Evolutionary conservation across 148 eudicot genomes (phyloP).

Genomic region (Polygonum maritimum): DNA sequence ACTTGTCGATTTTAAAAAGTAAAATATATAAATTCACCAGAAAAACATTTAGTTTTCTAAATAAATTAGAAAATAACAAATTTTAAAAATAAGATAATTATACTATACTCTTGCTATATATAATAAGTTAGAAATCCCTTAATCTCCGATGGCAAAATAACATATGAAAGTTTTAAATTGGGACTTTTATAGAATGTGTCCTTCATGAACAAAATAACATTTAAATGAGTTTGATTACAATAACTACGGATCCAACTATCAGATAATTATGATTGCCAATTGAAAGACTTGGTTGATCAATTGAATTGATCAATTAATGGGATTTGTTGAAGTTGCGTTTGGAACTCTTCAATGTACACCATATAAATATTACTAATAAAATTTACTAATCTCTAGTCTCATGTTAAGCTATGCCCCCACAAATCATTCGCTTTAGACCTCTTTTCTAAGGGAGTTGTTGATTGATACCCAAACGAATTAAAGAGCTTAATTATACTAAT

Average conservation of each 20-base stretch:
- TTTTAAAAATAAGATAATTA: no score
- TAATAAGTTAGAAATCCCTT: no score
- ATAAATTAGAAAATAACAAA: no score
- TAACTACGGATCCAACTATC: neutral
- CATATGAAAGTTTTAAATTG: no score
- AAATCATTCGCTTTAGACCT: neutral
- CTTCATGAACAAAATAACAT: no score
- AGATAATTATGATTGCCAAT: neutral
- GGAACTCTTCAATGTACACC: constrained; percentile 1
- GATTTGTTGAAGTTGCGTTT: constrained; percentile 8
- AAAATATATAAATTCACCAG: no score
- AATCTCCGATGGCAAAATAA: no score
- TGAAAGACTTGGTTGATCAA: neutral
- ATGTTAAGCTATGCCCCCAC: neutral
- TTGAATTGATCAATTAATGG: neutral
- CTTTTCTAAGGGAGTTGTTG: neutral
- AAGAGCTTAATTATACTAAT: neutral
- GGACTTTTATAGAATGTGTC: no score
- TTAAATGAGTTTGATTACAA: no score
- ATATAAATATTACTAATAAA: neutral
- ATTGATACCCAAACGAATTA: neutral
- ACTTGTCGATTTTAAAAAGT: no score
- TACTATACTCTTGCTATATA: no score
- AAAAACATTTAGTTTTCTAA: no score
- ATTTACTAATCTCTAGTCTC: neutral